Percentiles rank a stretch among this genome's conserved stretches.
phyloP scores from a whole-genome alignment of 805 yeast species.

The Zygotorulaspora chibaensis region DNA sequence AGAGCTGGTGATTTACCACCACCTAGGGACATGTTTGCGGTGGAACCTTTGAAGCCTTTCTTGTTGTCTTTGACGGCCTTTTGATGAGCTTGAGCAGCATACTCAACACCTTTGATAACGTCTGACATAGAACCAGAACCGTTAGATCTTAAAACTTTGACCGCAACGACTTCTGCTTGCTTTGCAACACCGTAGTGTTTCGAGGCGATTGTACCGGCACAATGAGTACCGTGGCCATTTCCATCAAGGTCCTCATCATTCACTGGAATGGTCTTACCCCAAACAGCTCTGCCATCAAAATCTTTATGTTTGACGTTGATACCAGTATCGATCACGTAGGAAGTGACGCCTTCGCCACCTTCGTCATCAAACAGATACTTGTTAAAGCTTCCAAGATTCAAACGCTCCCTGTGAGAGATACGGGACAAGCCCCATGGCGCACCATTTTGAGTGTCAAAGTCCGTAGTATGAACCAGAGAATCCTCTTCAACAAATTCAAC shows the following conservation, averaged over 20 bases:
- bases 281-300: slow-evolving; percentile 76
- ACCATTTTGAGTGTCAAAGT: slow-evolving; percentile 66
- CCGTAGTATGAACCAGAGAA: slow-evolving; percentile 60
- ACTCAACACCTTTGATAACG: slow-evolving; percentile 81
- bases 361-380: slow-evolving; percentile 67
- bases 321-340: slow-evolving; percentile 90
- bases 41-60: slow-evolving; percentile 75
- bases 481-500: slow-evolving; percentile 73
- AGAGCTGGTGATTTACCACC: slow-evolving; percentile 88
- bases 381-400: slow-evolving; percentile 64
- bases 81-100: slow-evolving; percentile 68
- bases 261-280: slow-evolving; percentile 80
- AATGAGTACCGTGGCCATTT: slow-evolving; percentile 94
- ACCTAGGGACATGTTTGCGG: slow-evolving; percentile 91
- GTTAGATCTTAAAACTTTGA: slow-evolving; percentile 75
- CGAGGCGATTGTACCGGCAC: slow-evolving; percentile 94
- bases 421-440: slow-evolving; percentile 96
- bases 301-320: slow-evolving; percentile 69
- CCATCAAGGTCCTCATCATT: slow-evolving; percentile 73
- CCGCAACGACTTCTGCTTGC: slow-evolving; percentile 71
- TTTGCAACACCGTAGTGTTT: slow-evolving; percentile 79
- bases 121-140: slow-evolving; percentile 84
- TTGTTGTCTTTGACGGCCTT: slow-evolving; percentile 44
- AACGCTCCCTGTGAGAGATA: slow-evolving; percentile 74
- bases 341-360: slow-evolving; percentile 80